Base-by-base conservation (phyloP, 306 rosid genomes). In the Mucuna pruriens region DNA sequence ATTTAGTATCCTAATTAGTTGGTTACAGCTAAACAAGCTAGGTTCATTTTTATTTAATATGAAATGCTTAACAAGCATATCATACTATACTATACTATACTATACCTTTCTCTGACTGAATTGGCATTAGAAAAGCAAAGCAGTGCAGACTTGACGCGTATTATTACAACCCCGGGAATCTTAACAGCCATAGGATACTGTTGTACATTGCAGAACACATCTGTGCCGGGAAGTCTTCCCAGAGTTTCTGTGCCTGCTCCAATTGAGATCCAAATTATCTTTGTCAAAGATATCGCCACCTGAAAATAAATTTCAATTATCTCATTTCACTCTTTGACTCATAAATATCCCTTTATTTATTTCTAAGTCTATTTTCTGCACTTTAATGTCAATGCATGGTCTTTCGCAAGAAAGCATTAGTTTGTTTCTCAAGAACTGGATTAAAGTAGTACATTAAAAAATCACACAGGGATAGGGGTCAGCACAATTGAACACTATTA, bases 41-140 rank as follows among this genome's bases (percentile, higher is more conserved):
- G 6, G 8, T 57, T 57, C 2, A 11, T 7, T 54, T 54, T 54
- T 25, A 58, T 12, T 13, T 23, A 58, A 23, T 5, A 25, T 23
- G n/a, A 57, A 22, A 57, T 23, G 64, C 0, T 3, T 9, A 15
- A 19, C 15, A 54, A 71, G 7, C n/a, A n/a, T n/a, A n/a, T n/a
- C n/a, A n/a, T n/a, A n/a, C n/a, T n/a, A n/a, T n/a, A n/a, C n/a
- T n/a, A n/a, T n/a, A n/a, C n/a, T n/a, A n/a, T n/a, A 13, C 17
- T 25, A 58, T 60, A 90, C 94, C 90, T 90, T 51, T 92, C 88
- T 82, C 70, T 86, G n/a, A 89, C 46, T 26, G 85, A 85, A 62
- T 87, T 87, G 57, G 94, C 93, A 84, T 90, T 90, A 15, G 94
- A 91, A 80, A 92, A 92, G 74, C 97, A 92, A 58, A 86, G 88